Base-by-base conservation (phyloP, 768 basidiomycete species). In the Hypholoma sublateritium region DNA sequence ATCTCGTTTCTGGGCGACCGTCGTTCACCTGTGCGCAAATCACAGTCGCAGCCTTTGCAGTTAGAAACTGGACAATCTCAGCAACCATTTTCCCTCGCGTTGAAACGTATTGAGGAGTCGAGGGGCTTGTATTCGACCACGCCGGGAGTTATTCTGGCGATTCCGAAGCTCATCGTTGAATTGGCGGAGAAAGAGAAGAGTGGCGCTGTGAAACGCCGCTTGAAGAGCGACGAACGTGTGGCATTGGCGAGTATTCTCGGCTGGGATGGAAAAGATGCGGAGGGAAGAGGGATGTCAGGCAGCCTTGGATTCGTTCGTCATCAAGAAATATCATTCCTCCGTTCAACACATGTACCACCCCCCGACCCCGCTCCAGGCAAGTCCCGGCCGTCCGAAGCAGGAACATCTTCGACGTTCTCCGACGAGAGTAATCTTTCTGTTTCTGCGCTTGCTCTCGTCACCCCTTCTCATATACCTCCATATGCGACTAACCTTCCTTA, bases 141-240 rank as follows among this genome's bases (percentile, higher is more conserved):
- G 1, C 69, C 79, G 1, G 81, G 80, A 8, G 75, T 88, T 0
- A 50, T 62, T 2, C 70, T 88, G 55, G 55, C 71, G 2, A 76
- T 77, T 0, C 87, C 87, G 0, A 62, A 67, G 5, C 68, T 87
- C 2, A 64, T 89, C 7, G 64, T 75, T 0, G 71, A 75, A 8
- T 75, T 89, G 16, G 80, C 81, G 0, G 75, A 76, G 54, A 77
- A 77, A 50, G 87, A 87, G 67, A 72, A 69, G 21, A 28, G 36
- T 6, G 55, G 53, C 25, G 17, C 32, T n/a, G 46, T 52, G 19
- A 71, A 74, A 32, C 73, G 77, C 0, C 67, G 74, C 37, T 66
- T 88, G 17, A 76, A 72, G 22, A 87, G 82, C 8, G 84, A 86
- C 59, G 87, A 89, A 67, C 75, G 74, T 49, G 74, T 74, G 0